Percentiles rank a stretch among this genome's conserved stretches.
These are phyloP conservation scores for Logfia minima DNA, from an alignment of 129 eudicot species.

Conservation along the genomic window DNA sequence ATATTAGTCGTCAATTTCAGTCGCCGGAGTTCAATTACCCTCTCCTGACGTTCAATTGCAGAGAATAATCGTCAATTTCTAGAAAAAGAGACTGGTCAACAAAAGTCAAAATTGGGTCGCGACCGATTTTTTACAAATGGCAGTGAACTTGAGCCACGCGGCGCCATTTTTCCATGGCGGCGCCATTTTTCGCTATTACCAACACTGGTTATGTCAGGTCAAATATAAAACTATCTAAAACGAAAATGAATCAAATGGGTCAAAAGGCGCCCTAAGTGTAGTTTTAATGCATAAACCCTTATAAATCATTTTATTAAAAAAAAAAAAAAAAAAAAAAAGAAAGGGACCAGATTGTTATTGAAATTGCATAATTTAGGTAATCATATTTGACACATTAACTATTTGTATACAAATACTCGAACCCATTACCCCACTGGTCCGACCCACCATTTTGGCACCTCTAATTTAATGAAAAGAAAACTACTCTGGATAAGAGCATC, in stretches of 20 bases:
- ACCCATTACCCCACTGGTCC: background rate
- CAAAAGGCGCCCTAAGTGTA: background rate
- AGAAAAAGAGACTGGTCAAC: no score
- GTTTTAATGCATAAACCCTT: background rate
- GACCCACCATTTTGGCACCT: background rate
- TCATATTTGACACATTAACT: background rate
- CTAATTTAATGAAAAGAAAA: background rate
- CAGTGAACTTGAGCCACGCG: no score
- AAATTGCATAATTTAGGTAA: background rate
- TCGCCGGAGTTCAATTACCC: no score
- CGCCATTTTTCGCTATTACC: no score
- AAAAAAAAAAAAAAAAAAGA: background rate
- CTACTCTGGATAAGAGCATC: conserved; percentile 12
- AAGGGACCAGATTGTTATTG: background rate
- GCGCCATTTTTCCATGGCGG: no score
- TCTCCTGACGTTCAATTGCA: no score
- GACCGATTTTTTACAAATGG: no score
- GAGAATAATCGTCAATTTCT: no score
- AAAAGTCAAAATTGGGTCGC: no score
- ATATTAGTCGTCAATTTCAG: no score
- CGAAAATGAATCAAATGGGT: background rate
- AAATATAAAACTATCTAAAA: background rate
- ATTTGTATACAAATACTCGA: conserved; percentile 3
- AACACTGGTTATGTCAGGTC: background rate
- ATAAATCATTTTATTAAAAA: background rate